Percentiles rank a stretch among this genome's conserved stretches.
Conservation (phyloP, 2,329 filamentous ascomycete species). For the Aspergillus alliaceus region DNA sequence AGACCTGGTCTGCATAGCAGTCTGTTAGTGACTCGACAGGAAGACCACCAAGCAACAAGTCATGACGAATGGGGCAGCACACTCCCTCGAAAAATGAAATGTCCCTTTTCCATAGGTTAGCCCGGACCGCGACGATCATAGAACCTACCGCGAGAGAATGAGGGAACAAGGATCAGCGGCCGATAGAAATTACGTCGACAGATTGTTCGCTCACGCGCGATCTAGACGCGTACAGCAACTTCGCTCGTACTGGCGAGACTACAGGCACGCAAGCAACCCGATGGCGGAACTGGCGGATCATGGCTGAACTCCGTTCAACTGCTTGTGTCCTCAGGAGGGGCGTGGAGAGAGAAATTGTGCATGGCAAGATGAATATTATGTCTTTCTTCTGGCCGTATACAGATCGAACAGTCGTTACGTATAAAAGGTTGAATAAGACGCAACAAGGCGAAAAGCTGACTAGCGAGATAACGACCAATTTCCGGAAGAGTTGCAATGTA, state of each 20-base stretch:
- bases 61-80: too few species aligned
- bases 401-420: constrained; percentile 43
- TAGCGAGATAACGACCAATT: constrained; percentile 40
- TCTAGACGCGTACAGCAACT: background rate
- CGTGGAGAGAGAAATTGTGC: constrained; percentile 12
- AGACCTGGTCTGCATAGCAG: too few species aligned
- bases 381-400: constrained; percentile 35
- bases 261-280: constrained; percentile 20
- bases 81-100: too few species aligned
- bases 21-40: constrained; percentile 10
- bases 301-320: constrained; percentile 17
- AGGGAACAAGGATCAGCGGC: background rate
- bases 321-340: constrained; percentile 10
- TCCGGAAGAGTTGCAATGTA: constrained; percentile 38
- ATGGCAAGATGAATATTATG: constrained; percentile 16
- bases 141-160: background rate
- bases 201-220: background rate
- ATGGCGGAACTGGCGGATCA: constrained; percentile 20
- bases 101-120: background rate
- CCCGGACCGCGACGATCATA: background rate
- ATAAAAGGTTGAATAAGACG: constrained; percentile 35
- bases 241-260: constrained; percentile 19
- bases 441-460: constrained; percentile 42
- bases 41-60: background rate
- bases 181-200: background rate